Percentiles rank a stretch among this genome's conserved stretches.
Evolutionary conservation across 1,284 basidiomycete species (phyloP).

Genomic region (Paramarasmius palmivorus): DNA sequence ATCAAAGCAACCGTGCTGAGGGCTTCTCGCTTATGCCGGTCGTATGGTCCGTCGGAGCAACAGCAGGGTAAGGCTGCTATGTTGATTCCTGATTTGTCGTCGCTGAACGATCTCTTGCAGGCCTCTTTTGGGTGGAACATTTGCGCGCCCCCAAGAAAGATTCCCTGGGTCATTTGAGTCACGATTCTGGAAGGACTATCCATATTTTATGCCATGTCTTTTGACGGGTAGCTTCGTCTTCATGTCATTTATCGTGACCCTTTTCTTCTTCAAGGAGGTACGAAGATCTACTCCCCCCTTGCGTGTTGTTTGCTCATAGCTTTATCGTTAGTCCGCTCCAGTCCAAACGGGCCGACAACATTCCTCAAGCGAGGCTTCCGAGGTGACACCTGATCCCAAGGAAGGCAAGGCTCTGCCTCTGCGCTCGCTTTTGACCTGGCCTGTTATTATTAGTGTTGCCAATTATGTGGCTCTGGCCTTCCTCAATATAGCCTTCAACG

Average conservation of each 20-base stretch:
- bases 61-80: constrained; percentile 39
- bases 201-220: constrained; percentile 57
- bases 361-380: not conserved
- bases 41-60: constrained; percentile 22
- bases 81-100: constrained; percentile 4
- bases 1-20: constrained; percentile 45
- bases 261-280: constrained; percentile 53
- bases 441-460: constrained; percentile 52
- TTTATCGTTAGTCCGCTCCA: not conserved
- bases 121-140: constrained; percentile 42
- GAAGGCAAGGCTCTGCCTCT: constrained; percentile 39
- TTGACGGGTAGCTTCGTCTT: constrained; percentile 38
- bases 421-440: constrained; percentile 45
- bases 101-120: constrained; percentile 18
- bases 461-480: constrained; percentile 63
- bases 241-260: constrained; percentile 35
- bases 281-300: not conserved
- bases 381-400: constrained; percentile 16
- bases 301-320: not conserved
- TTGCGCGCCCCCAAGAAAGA: constrained; percentile 46
- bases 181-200: constrained; percentile 51
- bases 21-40: constrained; percentile 46
- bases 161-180: constrained; percentile 45
- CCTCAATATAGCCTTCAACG: constrained; percentile 54
- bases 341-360: not conserved